These are phyloP conservation scores for Rosa hybrid DNA, from an alignment of 331 rosid species.

Conservation along the genomic window DNA sequence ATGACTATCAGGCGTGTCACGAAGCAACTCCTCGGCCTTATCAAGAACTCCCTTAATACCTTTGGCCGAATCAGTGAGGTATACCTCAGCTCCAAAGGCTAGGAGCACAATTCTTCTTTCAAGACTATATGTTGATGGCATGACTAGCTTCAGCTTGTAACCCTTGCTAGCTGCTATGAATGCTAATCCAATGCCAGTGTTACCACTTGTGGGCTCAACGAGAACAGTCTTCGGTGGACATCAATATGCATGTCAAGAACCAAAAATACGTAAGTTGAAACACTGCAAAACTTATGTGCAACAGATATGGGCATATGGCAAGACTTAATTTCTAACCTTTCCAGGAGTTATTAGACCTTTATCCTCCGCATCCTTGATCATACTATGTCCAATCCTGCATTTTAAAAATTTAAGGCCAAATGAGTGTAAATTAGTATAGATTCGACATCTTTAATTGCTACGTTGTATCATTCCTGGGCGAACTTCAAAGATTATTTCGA, in stretches of 20 bases:
- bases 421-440: background rate
- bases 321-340: slow-evolving; percentile 48
- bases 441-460: background rate
- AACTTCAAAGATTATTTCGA: background rate
- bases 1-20: slow-evolving; percentile 52
- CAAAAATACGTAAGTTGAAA: slow-evolving; percentile 18
- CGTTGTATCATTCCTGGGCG: background rate
- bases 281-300: background rate
- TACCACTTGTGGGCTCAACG: slow-evolving; percentile 78
- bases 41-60: slow-evolving; percentile 49
- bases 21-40: slow-evolving; percentile 57
- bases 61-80: slow-evolving; percentile 50
- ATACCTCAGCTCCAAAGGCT: slow-evolving; percentile 86
- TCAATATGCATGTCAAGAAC: slow-evolving; percentile 20
- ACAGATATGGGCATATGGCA: background rate
- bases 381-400: slow-evolving; percentile 69
- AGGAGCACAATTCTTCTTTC: slow-evolving; percentile 68
- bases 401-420: slow-evolving; percentile 6
- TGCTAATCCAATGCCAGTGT: slow-evolving; percentile 90
- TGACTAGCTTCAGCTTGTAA: slow-evolving; percentile 57
- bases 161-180: slow-evolving; percentile 75
- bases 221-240: slow-evolving; percentile 55
- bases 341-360: slow-evolving; percentile 82
- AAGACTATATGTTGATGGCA: slow-evolving; percentile 60
- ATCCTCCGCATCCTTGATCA: slow-evolving; percentile 90